Conservation (phyloP, 1,284 basidiomycete species). For the Austroboletus novae-zelandiae region DNA sequence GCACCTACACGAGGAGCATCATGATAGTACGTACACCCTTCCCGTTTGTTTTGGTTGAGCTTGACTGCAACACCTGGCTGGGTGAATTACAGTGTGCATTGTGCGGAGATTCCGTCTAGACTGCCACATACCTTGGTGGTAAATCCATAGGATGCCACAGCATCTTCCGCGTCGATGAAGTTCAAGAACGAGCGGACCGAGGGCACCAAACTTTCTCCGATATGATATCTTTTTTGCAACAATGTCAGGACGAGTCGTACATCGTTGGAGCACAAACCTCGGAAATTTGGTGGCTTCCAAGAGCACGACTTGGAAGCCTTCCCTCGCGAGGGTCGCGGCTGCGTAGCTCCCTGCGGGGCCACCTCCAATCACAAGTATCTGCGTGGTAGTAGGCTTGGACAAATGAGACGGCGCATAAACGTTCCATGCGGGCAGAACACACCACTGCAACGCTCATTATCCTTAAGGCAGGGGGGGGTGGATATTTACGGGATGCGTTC, state of each 20-base stretch:
- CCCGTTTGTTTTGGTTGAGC: constrained; percentile 34
- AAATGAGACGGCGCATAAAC: too few species aligned
- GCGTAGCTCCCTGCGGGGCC: constrained; percentile 55
- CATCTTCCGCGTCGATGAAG: constrained; percentile 10
- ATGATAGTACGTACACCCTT: constrained; percentile 35
- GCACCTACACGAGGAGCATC: too few species aligned
- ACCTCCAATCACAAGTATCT: constrained; percentile 42
- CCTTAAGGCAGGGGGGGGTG: too few species aligned
- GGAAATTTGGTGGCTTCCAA: constrained; percentile 54
- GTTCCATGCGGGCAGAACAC: too few species aligned
- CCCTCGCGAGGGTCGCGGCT: constrained; percentile 48
- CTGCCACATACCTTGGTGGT: constrained; percentile 42
- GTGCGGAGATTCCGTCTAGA: too few species aligned
- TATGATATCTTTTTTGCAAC: constrained; percentile 13
- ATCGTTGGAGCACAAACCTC: constrained; percentile 24
- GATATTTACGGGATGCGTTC: too few species aligned
- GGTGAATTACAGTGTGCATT: not conserved
- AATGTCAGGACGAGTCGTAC: too few species aligned
- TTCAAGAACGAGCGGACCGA: constrained; percentile 10
- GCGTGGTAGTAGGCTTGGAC: not conserved
- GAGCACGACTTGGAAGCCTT: constrained; percentile 48
- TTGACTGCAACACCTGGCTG: constrained; percentile 34
- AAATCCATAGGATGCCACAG: constrained; percentile 11
- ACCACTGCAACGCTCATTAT: too few species aligned
- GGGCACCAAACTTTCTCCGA: constrained; percentile 15